Base-by-base conservation (phyloP, 106 monocot species). In the Dendrobium nobile region DNA sequence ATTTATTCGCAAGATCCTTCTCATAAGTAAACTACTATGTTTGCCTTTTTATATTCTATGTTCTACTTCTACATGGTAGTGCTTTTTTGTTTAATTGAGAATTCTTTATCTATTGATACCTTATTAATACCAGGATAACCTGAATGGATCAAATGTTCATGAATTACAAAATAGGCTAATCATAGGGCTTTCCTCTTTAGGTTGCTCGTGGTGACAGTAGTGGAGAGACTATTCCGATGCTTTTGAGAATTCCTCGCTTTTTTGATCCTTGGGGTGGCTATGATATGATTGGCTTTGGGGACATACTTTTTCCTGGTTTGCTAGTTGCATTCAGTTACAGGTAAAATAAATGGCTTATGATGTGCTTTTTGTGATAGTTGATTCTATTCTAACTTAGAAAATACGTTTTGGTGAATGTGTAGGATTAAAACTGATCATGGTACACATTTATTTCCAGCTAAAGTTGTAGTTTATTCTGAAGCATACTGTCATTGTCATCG, bases 251-350 rank as follows among this genome's bases (percentile, higher is more conserved):
- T 47, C 99, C 99, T 82, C 86, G 95, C 17, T 87, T 95, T 75
- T 93, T 91, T 81, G 99, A 99, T 85, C 89, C 95, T 37, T 99
- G 99, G 99, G 91, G 95, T 81, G 99, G 99, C 64, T 99, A 91
- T 86, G 93, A 95, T 86, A 93, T 99, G 99, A 93, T 99, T 86
- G 99, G 99, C 42, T 99, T 99, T 84, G 99, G 99, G 54, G 99
- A 99, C 85, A 99, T 99, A 80, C 85, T 99, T 78, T 95, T 99
- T 56, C 99, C 99, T 61, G 99, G 99, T 24, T 87, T 99, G 82
- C 95, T 99, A 85, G 90, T 99, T 85, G 90, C 95, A 56, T 99
- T 99, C 82, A 84, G 91, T 85, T 95, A 85, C 82, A 99, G 99
- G 99, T 95, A 84, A n/a, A 7, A 4, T 42, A 41, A n/a, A 70